Base-by-base conservation (phyloP, 371 early-diverging fungal species). In the Apophysomyces trapeziformis region DNA sequence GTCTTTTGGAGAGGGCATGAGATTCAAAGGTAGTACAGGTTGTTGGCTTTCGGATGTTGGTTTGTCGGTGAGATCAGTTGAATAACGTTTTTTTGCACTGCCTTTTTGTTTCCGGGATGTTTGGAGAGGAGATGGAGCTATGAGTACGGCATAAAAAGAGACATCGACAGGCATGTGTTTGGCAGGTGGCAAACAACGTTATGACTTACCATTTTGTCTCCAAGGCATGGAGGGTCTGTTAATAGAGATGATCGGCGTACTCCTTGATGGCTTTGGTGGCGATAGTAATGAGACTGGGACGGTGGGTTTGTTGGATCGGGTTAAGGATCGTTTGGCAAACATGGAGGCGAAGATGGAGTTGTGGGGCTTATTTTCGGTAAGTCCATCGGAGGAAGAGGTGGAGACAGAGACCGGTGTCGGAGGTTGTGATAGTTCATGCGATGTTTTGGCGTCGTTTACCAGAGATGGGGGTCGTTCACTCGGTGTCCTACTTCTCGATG, bases 171-270 rank as follows among this genome's bases (percentile, higher is more conserved):
- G 21, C 54, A 50, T 50, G 54, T 50, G 54, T 50, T 50, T 50
- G 54, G 54, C 54, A 21, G 54, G 54, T 50, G 54, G 54, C 54
- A 21, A 50, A 21, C 16, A 50, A 16, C 21, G 21, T 50, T 50
- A 21, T 9, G 21, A 39, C 56, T 68, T 64, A 68, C 69, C 57
- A 21, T 50, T 16, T 47, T 64, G 56, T 36, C 56, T 18, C 66
- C 65, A 70, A 13, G 59, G 39, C 35, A 58, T 47, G 18, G 70
- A 18, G 7, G 70, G 58, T 35, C 63, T 66, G 47, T 45, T 47
- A 7, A 66, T 41, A 32, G 70, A 66, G 35, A 67, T 21, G 39
- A 64, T 71, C 8, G 71, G 71, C 9, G 71, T 71, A 38, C 71
- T 71, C 45, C 50, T 63, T 11, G 70, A 70, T n/a, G 70, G 67